Conservation (phyloP, 2,329 filamentous ascomycete genomes). For the Raffaelea arxii region DNA sequence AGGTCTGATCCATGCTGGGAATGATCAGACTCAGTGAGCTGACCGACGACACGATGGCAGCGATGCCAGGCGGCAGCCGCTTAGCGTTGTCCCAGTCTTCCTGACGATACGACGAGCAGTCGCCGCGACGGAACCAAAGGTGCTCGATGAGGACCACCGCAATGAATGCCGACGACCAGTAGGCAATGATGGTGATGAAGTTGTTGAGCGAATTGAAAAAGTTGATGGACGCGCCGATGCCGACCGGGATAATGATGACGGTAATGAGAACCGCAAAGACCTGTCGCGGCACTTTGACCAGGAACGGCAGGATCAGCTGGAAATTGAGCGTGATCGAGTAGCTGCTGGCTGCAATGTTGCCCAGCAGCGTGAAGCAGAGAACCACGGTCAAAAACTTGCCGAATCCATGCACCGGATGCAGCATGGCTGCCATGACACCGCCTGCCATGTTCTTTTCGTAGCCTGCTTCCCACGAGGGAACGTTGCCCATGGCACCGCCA, state of each 20-base stretch:
- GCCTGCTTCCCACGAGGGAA: conserved; percentile 40
- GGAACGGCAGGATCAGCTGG: conserved; percentile 29
- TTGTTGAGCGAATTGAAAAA: conserved; percentile 33
- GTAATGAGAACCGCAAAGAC: conserved; percentile 29
- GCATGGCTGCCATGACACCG: conserved; percentile 50
- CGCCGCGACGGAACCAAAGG: conserved; percentile 14
- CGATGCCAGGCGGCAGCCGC: conserved; percentile 17
- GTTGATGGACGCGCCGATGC: conserved; percentile 27
- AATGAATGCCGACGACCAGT: conserved; percentile 34
- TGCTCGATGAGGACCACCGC: conserved; percentile 26
- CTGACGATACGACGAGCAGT: conserved; percentile 13
- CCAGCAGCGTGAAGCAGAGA: conserved; percentile 46
- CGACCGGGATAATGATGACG: conserved; percentile 29
- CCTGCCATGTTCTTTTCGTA: conserved; percentile 45
- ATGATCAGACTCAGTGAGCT: conserved; percentile 21
- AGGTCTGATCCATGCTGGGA: conserved; percentile 32
- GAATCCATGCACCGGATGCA: conserved; percentile 46
- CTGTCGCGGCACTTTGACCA: conserved; percentile 29
- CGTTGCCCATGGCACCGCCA: conserved; percentile 45
- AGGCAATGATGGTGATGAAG: conserved; percentile 33
- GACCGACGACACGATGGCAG: conserved; percentile 14
- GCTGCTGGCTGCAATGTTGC: conserved; percentile 49
- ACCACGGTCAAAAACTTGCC: conserved; percentile 53
- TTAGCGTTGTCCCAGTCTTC: conserved; percentile 17
- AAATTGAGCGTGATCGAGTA: conserved; percentile 57